Evolutionary conservation across 805 yeast genomes (phyloP), one percentile per base, ranked within the genome.

Genomic region (Wickerhamomyces bovis): DNA sequence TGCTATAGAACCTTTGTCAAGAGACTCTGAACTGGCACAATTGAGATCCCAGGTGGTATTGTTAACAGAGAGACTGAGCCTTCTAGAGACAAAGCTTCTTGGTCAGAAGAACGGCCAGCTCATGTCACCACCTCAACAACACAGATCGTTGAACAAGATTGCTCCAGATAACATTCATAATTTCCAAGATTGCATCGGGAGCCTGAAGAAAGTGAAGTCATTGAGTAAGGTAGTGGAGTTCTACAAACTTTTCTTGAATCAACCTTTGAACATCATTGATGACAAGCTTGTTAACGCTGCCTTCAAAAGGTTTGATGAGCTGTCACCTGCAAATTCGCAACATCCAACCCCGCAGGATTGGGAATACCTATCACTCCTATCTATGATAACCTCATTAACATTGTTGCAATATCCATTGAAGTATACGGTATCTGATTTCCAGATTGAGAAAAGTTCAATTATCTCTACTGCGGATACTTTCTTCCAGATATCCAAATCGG

Each of bases 401-500:
- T 41, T 53, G 8, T 36, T 56, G 1, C 51, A 51, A 39, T 55
- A 51, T 43, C 61, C 54, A 2, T 28, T 38, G 6, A 18, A 40
- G 13, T 18, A 15, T 4, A 13, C 51, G 2, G 46, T 44, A 18
- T 30, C 23, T 11, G 53, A 53, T 10, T 40, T 53, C 12, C 21
- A 39, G 3, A 47, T 55, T 5, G 31, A 44, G 4, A 31, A 35
- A 1, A 45, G 45, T 2, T 13, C 35, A 2, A 44, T 50, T 1
- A 48, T 53, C 2, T 39, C 41, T 7, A 41, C 41, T 20, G 52
- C 59, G 6, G 53, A 53, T 36, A 31, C 23, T 5, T 43, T 55
- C 10, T 43, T 51, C 3, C 52, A 52, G 20, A 31, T 50, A 8
- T 55, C 61, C 23, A 56, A 57, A 35, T 44, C 26, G 18, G 52